Percentiles rank a stretch among this genome's conserved stretches.
phyloP scores from a whole-genome alignment of 2,329 filamentous ascomycete genomes.

The Aspergillus pseudonomiae region DNA sequence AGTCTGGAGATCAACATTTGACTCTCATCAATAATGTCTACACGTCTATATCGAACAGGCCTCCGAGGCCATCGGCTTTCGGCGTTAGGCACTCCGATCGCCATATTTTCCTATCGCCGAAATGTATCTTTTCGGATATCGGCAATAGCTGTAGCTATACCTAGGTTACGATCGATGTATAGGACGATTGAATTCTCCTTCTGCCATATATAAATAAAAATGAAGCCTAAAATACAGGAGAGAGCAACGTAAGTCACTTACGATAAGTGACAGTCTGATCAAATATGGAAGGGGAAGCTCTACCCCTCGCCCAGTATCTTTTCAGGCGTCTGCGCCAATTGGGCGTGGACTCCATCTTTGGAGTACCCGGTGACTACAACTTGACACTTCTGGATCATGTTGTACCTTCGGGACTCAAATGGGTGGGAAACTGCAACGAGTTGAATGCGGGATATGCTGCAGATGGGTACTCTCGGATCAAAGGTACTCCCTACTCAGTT shows the following conservation, averaged over 20 bases:
- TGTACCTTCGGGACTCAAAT: constrained; percentile 47
- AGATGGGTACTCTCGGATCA: constrained; percentile 36
- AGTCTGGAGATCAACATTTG: background rate
- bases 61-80: background rate
- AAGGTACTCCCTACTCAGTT: constrained; percentile 3
- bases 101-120: background rate
- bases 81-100: background rate
- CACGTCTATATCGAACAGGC: background rate
- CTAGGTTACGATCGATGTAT: background rate
- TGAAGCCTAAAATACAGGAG: background rate
- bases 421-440: constrained; percentile 61
- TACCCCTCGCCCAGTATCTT: background rate
- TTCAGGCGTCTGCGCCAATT: background rate
- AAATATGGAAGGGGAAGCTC: background rate
- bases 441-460: constrained; percentile 58
- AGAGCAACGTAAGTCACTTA: background rate
- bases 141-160: background rate
- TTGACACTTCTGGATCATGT: background rate
- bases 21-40: background rate
- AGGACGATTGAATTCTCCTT: background rate
- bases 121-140: background rate
- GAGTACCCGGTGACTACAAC: background rate
- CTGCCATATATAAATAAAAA: background rate
- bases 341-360: background rate
- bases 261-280: background rate